Percentiles rank a stretch among this genome's conserved stretches.
These are phyloP conservation scores for Sherardia arvensis DNA, from an alignment of 257 asterid genomes.

Conservation along the genomic window DNA sequence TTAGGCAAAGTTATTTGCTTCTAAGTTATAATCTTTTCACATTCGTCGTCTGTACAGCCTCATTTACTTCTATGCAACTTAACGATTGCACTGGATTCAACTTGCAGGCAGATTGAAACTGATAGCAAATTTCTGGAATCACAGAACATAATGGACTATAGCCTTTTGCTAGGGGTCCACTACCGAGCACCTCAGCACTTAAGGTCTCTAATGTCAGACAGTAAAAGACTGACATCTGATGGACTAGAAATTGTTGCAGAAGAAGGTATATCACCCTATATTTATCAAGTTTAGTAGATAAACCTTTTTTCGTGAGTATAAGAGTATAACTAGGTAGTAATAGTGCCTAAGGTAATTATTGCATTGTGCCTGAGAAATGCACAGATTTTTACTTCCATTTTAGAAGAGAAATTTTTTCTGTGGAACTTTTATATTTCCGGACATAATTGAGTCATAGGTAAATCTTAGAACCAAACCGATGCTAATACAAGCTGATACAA, in stretches of 20 bases:
- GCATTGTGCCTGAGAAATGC: neutral
- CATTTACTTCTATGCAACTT: constrained; percentile 3
- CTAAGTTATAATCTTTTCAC: neutral
- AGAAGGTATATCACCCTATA: constrained; percentile 46
- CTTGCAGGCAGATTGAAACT: constrained; percentile 80
- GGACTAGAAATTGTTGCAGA: constrained; percentile 81
- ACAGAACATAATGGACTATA: constrained; percentile 95
- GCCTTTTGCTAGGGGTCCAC: constrained; percentile 89
- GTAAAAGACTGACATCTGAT: constrained; percentile 43
- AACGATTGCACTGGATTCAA: neutral
- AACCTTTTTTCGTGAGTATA: too few relatives aligned
- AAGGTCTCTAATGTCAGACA: constrained; percentile 49
- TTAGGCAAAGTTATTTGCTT: neutral
- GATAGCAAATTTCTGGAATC: constrained; percentile 89
- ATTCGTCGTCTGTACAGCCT: neutral
- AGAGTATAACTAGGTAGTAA: too few relatives aligned
- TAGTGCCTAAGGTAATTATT: too few relatives aligned
- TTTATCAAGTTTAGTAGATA: too few relatives aligned
- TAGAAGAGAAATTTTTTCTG: too few relatives aligned
- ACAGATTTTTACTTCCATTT: too few relatives aligned
- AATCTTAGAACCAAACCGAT: too few relatives aligned
- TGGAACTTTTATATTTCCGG: neutral
- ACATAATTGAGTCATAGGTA: neutral
- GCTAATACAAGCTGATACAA: neutral
- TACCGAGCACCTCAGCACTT: constrained; percentile 93